phyloP scores from a whole-genome alignment of 306 rosid genomes.

The Morella rubra region DNA sequence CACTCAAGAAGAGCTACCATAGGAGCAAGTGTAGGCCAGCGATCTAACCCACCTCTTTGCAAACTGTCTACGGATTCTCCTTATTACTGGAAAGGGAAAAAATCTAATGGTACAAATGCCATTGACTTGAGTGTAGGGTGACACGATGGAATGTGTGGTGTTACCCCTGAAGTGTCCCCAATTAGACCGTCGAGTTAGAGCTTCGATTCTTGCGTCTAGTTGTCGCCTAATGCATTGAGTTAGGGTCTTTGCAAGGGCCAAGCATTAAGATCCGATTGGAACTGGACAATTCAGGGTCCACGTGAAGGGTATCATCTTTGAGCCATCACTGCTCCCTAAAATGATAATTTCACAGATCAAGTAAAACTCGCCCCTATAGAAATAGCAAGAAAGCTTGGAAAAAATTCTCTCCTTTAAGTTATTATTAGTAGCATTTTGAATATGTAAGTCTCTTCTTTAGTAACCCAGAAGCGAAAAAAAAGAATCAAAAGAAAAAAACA shows the following conservation, averaged over 20 bases:
- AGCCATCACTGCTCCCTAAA: slow-evolving; percentile 19
- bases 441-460: too few relatives aligned
- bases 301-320: slow-evolving; percentile 35
- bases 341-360: slow-evolving; percentile 12
- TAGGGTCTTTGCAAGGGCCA: slow-evolving; percentile 49
- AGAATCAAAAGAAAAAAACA: background rate
- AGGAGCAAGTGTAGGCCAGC: too few relatives aligned
- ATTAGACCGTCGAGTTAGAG: background rate
- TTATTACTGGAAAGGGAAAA: too few relatives aligned
- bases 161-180: background rate
- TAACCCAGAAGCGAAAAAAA: background rate
- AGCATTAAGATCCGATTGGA: slow-evolving; percentile 21
- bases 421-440: too few relatives aligned
- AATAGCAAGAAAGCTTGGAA: background rate
- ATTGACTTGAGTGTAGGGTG: too few relatives aligned
- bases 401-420: too few relatives aligned
- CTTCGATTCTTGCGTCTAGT: slow-evolving; percentile 23
- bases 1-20: too few relatives aligned
- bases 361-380: background rate
- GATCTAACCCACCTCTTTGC: too few relatives aligned
- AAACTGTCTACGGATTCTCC: too few relatives aligned
- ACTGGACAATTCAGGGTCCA: slow-evolving; percentile 52
- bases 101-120: too few relatives aligned
- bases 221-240: slow-evolving; percentile 44
- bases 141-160: background rate